Percentiles rank a stretch among this genome's conserved stretches.
These are phyloP conservation scores for Verticillium longisporum DNA, from an alignment of 2,329 filamentous ascomycete genomes.

Conservation along the genomic window DNA sequence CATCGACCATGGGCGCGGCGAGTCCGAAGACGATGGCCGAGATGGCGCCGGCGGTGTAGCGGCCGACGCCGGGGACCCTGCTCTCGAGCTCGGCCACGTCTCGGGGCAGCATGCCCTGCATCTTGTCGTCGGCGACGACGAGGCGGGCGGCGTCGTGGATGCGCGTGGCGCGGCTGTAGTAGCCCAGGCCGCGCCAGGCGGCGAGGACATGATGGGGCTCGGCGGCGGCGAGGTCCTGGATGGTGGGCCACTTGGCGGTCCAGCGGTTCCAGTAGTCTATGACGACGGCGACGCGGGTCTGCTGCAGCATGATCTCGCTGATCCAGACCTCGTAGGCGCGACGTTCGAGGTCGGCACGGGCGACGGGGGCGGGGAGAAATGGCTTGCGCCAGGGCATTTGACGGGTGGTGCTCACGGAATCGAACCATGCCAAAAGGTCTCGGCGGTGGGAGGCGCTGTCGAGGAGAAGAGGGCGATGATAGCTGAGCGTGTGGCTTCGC, in stretches of 20 bases:
- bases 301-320: conserved; percentile 61
- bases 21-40: conserved; percentile 56
- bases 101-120: conserved; percentile 43
- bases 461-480: conserved; percentile 45
- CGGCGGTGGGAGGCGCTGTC: conserved; percentile 22
- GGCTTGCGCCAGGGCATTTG: conserved; percentile 53
- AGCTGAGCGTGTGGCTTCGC: conserved; percentile 28
- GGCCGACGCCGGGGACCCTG: conserved; percentile 51
- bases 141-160: conserved; percentile 50
- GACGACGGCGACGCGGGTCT: conserved; percentile 56
- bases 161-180: conserved; percentile 57
- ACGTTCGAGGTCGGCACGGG: conserved; percentile 34
- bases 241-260: conserved; percentile 54
- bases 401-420: conserved; percentile 36
- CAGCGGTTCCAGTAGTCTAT: conserved; percentile 58
- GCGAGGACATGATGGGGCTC: conserved; percentile 47
- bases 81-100: conserved; percentile 36
- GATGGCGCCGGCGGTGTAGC: conserved; percentile 57
- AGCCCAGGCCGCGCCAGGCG: conserved; percentile 55
- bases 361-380: conserved; percentile 40
- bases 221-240: conserved; percentile 48
- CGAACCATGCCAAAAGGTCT: conserved; percentile 45
- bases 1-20: conserved; percentile 55
- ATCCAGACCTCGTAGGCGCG: conserved; percentile 62
- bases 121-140: conserved; percentile 33